Evolutionary conservation across 2,329 filamentous ascomycete species (phyloP), one percentile per base, ranked within the genome.

Genomic region (Aspergillus melleus): DNA sequence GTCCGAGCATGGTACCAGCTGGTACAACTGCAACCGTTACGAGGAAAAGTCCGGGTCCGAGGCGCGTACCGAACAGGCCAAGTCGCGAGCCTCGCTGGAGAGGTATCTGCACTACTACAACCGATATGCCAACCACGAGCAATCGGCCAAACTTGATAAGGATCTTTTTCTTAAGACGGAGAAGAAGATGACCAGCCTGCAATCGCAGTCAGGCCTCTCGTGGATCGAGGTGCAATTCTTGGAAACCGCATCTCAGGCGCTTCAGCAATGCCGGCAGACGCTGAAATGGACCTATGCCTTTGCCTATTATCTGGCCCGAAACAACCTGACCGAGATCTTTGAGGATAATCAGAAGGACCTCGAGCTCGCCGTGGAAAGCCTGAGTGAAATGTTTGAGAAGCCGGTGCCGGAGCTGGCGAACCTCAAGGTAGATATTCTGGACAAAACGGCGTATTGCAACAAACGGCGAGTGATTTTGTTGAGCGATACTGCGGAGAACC

Each of bases 341-440:
- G 95, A 99, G 76, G 93, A 98, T 75, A 99, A 99, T 75, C 95
- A 99, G 72, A 96, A 96, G 76, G 95, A 99, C 73, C 80, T 99
- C 24, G 95, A 99, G 77, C 90, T 99, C 87, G 94, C 95, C 0
- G 95, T 98, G 0, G 95, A 99, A 79, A 93, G 91, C 59, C 80
- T 99, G 65, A 96, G 92, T n/a, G 93, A 96, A 77, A 96, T 99
- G 92, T 99, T 99, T 67, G 95, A 99, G 83, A 97, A 96, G 80
- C 92, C 93, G 0, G 91, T 94, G n/a, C 80, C 87, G 46, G 92
- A 97, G 69, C 81, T 99, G 19, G 86, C 91, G 4, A 86, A 89
- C 50, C 82, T 97, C 61, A 98, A 97, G 80, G 92, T 96, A 6
- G 94, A 97, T 66, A 99, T 99, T 72, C 91, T 99, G 87, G 94